Conservation (phyloP, 169 alveolate genomes). For the Plasmodium ovale region DNA sequence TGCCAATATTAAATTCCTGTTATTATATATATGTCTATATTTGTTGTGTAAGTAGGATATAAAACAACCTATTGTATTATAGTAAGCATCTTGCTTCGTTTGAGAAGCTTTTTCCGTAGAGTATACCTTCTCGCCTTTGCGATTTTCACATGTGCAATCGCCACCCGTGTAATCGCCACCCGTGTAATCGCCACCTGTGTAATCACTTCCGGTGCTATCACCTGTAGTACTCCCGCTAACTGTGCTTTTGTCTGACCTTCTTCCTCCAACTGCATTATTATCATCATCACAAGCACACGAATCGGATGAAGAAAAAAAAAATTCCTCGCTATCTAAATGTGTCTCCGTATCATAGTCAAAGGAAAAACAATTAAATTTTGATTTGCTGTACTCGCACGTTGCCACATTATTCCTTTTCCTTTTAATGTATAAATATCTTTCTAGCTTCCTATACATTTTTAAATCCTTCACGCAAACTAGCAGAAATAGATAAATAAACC, state of each 20-base stretch:
- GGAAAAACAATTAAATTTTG: conserved; percentile 43
- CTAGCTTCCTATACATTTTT: conserved; percentile 39
- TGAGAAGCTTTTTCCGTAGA: background rate
- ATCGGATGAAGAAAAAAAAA: background rate
- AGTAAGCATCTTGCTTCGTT: background rate
- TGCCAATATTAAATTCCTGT: conserved; percentile 30
- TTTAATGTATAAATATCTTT: conserved; percentile 62
- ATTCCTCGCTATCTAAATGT: background rate
- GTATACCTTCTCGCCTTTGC: background rate
- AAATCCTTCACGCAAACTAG: conserved; percentile 53
- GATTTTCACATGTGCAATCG: background rate
- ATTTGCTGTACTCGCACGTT: conserved; percentile 22
- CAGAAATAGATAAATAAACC: conserved; percentile 51
- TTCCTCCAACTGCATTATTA: background rate
- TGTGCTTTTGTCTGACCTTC: background rate
- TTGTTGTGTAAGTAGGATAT: conserved; percentile 58
- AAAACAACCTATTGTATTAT: conserved; percentile 26
- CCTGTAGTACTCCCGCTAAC: background rate
- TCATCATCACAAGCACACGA: background rate
- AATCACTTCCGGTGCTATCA: background rate
- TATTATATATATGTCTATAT: conserved; percentile 67
- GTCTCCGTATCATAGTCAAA: conserved; percentile 11
- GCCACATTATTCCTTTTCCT: background rate
- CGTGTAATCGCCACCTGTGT: background rate
- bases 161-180: background rate